Percentiles rank a stretch among this genome's conserved stretches.
Evolutionary conservation across 1,139 yeast genomes (phyloP).

Genomic region (Blastobotrys buckinghamii): DNA sequence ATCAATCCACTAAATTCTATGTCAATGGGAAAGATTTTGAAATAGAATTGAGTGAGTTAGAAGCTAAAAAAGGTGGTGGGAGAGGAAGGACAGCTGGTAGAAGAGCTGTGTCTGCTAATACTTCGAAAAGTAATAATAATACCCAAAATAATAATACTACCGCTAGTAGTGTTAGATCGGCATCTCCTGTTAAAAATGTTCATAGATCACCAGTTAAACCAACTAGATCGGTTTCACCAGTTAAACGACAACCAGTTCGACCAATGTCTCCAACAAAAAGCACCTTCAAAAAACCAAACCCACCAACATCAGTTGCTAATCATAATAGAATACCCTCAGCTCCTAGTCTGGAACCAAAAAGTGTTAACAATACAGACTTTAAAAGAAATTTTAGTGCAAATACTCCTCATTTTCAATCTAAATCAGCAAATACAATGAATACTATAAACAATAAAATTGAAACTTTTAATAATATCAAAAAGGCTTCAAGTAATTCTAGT

Average conservation of each 20-base stretch:
- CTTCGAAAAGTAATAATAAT: neutral
- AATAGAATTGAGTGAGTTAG: slow-evolving; percentile 23
- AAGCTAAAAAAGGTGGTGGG: slow-evolving; percentile 12
- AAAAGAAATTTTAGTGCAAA: neutral
- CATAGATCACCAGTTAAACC: neutral
- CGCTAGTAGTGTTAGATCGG: neutral
- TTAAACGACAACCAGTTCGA: neutral
- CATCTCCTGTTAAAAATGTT: slow-evolving; percentile 1
- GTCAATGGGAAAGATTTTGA: slow-evolving; percentile 30
- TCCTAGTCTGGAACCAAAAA: neutral
- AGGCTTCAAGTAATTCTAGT: neutral
- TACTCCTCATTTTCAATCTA: neutral
- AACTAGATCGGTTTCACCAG: neutral
- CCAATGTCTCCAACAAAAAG: slow-evolving; percentile 3
- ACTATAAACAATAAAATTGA: neutral
- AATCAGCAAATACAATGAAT: neutral
- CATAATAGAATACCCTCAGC: neutral
- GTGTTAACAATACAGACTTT: neutral
- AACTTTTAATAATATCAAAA: neutral
- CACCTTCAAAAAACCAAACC: neutral
- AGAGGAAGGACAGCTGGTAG: neutral
- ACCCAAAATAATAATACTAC: neutral
- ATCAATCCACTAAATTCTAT: slow-evolving; percentile 31
- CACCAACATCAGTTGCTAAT: neutral
- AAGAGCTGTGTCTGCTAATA: neutral